Conservation (phyloP, 2,329 filamentous ascomycete genomes). For the Akanthomyces uredinophilus region DNA sequence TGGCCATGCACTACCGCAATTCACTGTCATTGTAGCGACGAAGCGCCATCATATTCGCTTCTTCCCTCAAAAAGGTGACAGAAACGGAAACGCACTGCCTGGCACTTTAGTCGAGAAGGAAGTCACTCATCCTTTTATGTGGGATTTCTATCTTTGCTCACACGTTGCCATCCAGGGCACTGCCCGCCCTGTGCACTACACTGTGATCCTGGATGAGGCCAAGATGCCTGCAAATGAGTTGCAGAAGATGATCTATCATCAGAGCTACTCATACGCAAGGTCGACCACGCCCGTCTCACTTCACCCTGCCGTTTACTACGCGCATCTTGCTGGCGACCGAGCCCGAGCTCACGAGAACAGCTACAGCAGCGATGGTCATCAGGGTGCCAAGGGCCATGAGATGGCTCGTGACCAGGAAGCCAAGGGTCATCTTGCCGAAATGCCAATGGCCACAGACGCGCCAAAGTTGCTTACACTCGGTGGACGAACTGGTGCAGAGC, state of each 20-base stretch:
- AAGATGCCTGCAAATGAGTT: slow-evolving; percentile 62
- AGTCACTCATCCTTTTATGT: slow-evolving; percentile 86
- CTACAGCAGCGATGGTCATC: slow-evolving; percentile 38
- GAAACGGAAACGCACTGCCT: slow-evolving; percentile 75
- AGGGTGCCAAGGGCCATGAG: slow-evolving; percentile 40
- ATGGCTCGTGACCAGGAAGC: slow-evolving; percentile 34
- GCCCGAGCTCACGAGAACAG: slow-evolving; percentile 67
- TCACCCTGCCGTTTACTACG: slow-evolving; percentile 90
- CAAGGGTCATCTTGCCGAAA: slow-evolving; percentile 30
- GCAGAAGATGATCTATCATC: slow-evolving; percentile 87
- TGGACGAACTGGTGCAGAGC: slow-evolving; percentile 19
- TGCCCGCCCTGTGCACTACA: slow-evolving; percentile 86
- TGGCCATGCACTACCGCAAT: slow-evolving; percentile 47
- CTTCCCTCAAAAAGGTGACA: slow-evolving; percentile 70
- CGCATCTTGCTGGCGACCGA: slow-evolving; percentile 80
- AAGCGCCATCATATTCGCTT: slow-evolving; percentile 95
- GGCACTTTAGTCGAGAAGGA: slow-evolving; percentile 85
- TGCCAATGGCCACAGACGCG: slow-evolving; percentile 23
- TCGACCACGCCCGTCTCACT: slow-evolving; percentile 90
- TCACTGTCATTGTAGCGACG: slow-evolving; percentile 82
- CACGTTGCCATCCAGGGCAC: slow-evolving; percentile 85
- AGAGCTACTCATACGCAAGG: slow-evolving; percentile 88
- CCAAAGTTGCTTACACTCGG: slow-evolving; percentile 29
- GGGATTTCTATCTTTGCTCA: slow-evolving; percentile 70
- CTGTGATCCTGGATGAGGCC: slow-evolving; percentile 80